phyloP scores from a whole-genome alignment of 768 basidiomycete species.

The Tylopilus subfusipes region DNA sequence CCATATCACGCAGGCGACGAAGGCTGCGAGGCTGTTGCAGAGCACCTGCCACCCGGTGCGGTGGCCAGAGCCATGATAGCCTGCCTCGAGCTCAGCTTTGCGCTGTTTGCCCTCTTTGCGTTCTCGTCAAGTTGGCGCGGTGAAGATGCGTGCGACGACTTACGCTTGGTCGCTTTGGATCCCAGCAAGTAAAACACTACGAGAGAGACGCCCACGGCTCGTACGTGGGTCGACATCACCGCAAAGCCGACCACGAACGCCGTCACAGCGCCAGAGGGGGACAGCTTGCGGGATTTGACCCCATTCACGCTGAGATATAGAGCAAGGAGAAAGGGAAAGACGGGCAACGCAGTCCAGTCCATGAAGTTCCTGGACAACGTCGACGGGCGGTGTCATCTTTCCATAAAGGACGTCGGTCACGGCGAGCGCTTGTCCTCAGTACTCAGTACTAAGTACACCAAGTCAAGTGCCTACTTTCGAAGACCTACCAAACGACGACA shows the following conservation, averaged over 20 bases:
- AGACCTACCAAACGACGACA: slow-evolving; percentile 20
- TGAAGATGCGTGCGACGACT: slow-evolving; percentile 20
- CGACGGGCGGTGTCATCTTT: too few relatives aligned
- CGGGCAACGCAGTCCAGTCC: slow-evolving; percentile 31
- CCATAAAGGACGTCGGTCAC: not conserved
- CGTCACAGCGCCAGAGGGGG: slow-evolving; percentile 68
- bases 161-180: slow-evolving; percentile 80
- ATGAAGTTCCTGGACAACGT: too few relatives aligned
- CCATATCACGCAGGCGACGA: slow-evolving; percentile 62
- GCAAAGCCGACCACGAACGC: slow-evolving; percentile 75
- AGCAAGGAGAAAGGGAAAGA: slow-evolving; percentile 46
- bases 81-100: slow-evolving; percentile 77
- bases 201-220: slow-evolving; percentile 61
- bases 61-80: slow-evolving; percentile 70
- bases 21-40: slow-evolving; percentile 69
- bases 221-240: slow-evolving; percentile 64
- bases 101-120: slow-evolving; percentile 62
- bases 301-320: slow-evolving; percentile 65
- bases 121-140: not conserved
- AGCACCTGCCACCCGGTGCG: slow-evolving; percentile 79
- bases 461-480: slow-evolving; percentile 21
- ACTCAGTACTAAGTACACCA: too few relatives aligned
- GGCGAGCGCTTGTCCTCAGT: too few relatives aligned
- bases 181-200: slow-evolving; percentile 78
- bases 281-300: slow-evolving; percentile 68